These are phyloP conservation scores for Testicularia cyperi DNA, from an alignment of 1,284 basidiomycete genomes.

Conservation along the genomic window DNA sequence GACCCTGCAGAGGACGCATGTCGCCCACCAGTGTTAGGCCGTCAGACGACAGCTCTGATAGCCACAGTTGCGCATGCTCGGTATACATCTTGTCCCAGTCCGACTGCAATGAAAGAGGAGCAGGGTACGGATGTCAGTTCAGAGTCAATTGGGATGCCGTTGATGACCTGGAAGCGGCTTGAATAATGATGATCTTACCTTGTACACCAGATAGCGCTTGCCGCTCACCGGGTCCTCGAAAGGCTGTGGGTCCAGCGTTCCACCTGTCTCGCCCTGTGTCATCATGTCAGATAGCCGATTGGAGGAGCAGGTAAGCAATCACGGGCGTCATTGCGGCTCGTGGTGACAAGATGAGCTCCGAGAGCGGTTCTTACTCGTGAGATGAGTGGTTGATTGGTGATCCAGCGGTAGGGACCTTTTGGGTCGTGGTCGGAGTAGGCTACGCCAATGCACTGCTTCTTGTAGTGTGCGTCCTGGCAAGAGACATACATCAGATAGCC, in stretches of 20 bases:
- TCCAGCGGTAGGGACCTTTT: conserved; percentile 38
- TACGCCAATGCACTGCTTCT: conserved; percentile 45
- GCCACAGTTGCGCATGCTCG: conserved; percentile 40
- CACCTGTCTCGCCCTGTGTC: conserved; percentile 36
- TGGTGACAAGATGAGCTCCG: no score
- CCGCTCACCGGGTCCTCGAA: conserved; percentile 39
- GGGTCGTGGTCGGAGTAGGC: conserved; percentile 37
- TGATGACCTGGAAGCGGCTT: not conserved
- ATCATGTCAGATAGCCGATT: no score
- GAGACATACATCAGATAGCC: conserved; percentile 50
- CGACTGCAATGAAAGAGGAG: not conserved
- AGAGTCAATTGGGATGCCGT: not conserved
- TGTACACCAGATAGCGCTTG: conserved; percentile 44
- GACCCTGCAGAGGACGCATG: conserved; percentile 33
- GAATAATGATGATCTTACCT: conserved; percentile 5
- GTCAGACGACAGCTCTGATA: conserved; percentile 42
- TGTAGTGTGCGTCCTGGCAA: conserved; percentile 20
- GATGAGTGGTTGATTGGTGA: conserved; percentile 39
- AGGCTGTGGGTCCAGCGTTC: conserved; percentile 45
- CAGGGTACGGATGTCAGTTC: not conserved
- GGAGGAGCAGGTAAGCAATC: no score
- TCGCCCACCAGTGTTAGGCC: conserved; percentile 38
- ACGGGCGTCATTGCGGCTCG: no score
- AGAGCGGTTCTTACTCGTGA: conserved; percentile 25
- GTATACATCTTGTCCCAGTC: conserved; percentile 44